These are phyloP conservation scores for Vinca minor DNA, from an alignment of 257 asterid species.

Conservation along the genomic window DNA sequence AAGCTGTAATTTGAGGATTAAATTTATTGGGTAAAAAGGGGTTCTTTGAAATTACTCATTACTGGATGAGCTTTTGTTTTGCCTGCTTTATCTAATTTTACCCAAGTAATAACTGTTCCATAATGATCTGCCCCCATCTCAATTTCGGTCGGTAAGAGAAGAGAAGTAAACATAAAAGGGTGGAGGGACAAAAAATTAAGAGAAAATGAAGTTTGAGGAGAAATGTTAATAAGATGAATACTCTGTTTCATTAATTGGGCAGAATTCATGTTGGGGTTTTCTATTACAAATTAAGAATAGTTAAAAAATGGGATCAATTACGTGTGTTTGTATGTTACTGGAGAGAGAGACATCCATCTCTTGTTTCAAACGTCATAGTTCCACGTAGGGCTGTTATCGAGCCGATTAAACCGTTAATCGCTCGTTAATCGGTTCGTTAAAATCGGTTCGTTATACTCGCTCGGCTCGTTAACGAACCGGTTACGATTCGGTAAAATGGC, in stretches of 20 bases:
- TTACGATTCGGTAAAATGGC: too few relatives aligned
- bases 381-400: too few relatives aligned
- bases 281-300: not conserved
- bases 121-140: not conserved
- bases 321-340: not conserved
- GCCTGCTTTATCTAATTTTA: too few relatives aligned
- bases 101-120: not conserved
- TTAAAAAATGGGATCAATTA: not conserved
- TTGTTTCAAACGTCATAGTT: too few relatives aligned
- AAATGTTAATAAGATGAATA: not conserved
- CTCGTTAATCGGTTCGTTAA: too few relatives aligned
- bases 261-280: not conserved
- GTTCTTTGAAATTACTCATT: slow-evolving; percentile 3
- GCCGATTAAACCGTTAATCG: too few relatives aligned
- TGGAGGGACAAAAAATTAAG: too few relatives aligned
- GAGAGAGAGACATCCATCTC: not conserved
- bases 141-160: not conserved
- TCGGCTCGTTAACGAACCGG: too few relatives aligned
- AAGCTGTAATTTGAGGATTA: too few relatives aligned
- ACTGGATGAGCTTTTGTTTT: too few relatives aligned
- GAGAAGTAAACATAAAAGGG: not conserved
- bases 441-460: too few relatives aligned
- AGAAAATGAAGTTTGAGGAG: not conserved
- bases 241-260: not conserved
- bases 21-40: slow-evolving; percentile 9